Base-by-base conservation (phyloP, 352 stramenopile species). In the Phytopythium ostracodes region DNA sequence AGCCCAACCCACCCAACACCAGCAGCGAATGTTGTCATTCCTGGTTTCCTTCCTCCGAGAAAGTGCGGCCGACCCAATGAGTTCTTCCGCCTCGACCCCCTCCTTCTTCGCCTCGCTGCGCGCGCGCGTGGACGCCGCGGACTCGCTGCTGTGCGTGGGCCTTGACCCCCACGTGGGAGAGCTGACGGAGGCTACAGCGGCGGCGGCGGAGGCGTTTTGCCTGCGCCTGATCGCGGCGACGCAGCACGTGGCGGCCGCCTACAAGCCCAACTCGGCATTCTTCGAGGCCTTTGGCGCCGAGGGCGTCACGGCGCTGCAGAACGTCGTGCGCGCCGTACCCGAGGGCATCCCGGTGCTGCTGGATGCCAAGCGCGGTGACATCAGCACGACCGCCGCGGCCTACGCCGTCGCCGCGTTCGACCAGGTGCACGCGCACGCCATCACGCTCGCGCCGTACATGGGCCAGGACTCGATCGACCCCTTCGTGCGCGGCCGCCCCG, bases 221-320 rank as follows among this genome's bases (percentile, higher is more conserved):
- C 79, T 96, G 47, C 84, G 75, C 33, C 79, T 99, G 49, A 99
- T 99, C 64, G 84, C 98, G 52, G 86, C 94, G 54, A 99, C 97
- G 18, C 78, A 96, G 46, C 79, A 94, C 24, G 84, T 97, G 46
- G 95, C 96, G 2, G 93, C 95, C 12, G 92, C 88, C 40, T 99
- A 98, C 89, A 99, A 99, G 77, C 98, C 98, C 31, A 99, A 99
- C 79, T 95, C 96, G 59, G 98, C 98, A 8, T 99, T 99, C 77
- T 99, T 99, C 71, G 97, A 99, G 61, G 84, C 81, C 17, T 94
- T 95, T 57, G 88, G 87, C 36, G 76, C 81, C 12, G 88, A 94
- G 40, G 97, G 97, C 52, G 77, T 96, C 59, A 71, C 75, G 9
- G 96, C 95, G 8, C 75, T 99, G 35, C 77, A 92, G 63, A 73